A percentile compares a stretch with the other conserved stretches of the same genome.
Conservation (phyloP, 208 protist species). For the Willaertia magna region DNA sequence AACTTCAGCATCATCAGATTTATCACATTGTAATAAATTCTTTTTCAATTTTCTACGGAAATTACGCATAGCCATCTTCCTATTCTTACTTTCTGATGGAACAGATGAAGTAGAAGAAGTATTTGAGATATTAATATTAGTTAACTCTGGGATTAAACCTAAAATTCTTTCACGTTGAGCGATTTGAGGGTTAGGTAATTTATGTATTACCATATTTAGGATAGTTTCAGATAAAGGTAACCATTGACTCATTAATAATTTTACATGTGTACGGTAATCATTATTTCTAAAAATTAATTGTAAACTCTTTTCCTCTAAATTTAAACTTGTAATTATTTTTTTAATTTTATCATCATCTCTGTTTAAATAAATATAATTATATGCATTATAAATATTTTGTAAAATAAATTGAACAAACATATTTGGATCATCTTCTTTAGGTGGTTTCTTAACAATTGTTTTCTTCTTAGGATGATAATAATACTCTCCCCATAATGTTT, state of each 20-base stretch:
- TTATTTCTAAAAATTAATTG: constrained; percentile 28
- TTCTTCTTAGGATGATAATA: constrained; percentile 87
- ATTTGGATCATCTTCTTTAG: constrained; percentile 55
- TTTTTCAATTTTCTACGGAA: constrained; percentile 38
- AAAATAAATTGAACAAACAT: constrained; percentile 90
- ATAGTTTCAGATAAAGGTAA: constrained; percentile 78
- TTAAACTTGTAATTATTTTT: constrained; percentile 51
- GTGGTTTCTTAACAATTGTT: constrained; percentile 49
- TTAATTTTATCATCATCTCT: constrained; percentile 40
- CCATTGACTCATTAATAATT: constrained; percentile 69
- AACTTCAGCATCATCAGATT: constrained; percentile 2
- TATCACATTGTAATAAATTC: constrained; percentile 26
- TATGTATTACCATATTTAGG: constrained; percentile 57
- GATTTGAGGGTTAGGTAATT: constrained; percentile 64
- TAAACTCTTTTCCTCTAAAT: constrained; percentile 41
- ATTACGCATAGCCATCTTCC: constrained; percentile 60
- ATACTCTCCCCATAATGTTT: constrained; percentile 86
- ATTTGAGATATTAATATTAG: neutral
- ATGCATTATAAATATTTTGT: constrained; percentile 86
- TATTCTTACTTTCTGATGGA: neutral
- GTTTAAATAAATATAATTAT: neutral
- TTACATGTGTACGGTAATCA: neutral
- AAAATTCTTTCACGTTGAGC: constrained; percentile 57
- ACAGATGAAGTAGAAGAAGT: neutral
- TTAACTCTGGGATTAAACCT: constrained; percentile 50